phyloP scores from a whole-genome alignment of 2,329 filamentous ascomycete species.

The Fusarium sp. region DNA sequence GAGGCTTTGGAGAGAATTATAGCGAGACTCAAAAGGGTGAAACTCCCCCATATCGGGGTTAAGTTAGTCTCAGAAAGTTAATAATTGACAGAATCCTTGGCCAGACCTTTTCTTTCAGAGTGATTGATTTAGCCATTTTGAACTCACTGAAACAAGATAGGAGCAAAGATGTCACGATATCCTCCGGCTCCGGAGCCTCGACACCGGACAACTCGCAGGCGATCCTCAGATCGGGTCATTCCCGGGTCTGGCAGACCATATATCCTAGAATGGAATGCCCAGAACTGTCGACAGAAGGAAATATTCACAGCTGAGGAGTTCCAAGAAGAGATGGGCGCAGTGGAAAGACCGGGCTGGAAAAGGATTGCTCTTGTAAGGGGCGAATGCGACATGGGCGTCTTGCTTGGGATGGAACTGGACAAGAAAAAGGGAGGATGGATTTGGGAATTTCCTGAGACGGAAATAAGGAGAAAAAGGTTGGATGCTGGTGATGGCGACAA shows the following conservation, averaged over 20 bases:
- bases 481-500: background rate
- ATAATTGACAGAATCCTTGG: background rate
- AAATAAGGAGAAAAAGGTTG: background rate
- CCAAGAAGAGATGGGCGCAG: conserved; percentile 29
- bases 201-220: conserved; percentile 26
- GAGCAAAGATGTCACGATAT: conserved; percentile 30
- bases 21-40: conserved; percentile 32
- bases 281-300: conserved; percentile 37
- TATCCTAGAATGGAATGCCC: conserved; percentile 41
- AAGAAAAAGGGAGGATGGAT: conserved; percentile 31
- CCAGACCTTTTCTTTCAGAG: background rate
- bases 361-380: conserved; percentile 40
- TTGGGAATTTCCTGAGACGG: conserved; percentile 43
- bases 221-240: conserved; percentile 38
- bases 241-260: conserved; percentile 28
- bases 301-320: conserved; percentile 30
- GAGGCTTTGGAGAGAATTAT: conserved; percentile 9
- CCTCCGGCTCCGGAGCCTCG: conserved; percentile 32
- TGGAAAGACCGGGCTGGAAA: conserved; percentile 35
- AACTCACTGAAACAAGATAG: background rate
- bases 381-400: conserved; percentile 35
- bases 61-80: conserved; percentile 1
- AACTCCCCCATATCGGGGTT: background rate
- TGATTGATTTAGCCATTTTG: background rate
- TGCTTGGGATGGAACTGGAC: conserved; percentile 33